These are phyloP conservation scores for Bondarzewia mesenterica DNA, from an alignment of 1,284 basidiomycete species.

Conservation along the genomic window DNA sequence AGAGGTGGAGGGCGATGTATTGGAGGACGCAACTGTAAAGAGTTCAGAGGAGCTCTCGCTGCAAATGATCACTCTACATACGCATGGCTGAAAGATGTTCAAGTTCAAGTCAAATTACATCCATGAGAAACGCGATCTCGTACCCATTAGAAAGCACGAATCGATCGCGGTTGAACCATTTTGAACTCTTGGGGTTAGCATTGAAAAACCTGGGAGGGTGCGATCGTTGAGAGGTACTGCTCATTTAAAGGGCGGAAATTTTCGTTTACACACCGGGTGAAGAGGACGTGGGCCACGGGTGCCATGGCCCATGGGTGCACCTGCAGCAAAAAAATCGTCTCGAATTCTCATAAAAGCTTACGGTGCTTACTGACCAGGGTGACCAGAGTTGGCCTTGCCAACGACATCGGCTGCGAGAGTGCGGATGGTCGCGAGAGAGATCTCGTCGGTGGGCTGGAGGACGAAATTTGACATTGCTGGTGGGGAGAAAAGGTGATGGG, in stretches of 20 bases:
- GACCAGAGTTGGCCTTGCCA: constrained; percentile 84
- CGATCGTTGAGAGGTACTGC: no score
- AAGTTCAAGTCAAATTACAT: not conserved
- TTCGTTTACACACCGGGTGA: constrained; percentile 57
- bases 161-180: constrained; percentile 90
- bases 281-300: constrained; percentile 83
- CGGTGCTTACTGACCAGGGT: constrained; percentile 54
- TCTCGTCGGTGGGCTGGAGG: constrained; percentile 40
- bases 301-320: constrained; percentile 93
- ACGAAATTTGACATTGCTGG: constrained; percentile 37
- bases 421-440: constrained; percentile 60
- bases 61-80: constrained; percentile 28
- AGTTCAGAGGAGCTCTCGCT: not conserved
- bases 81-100: constrained; percentile 47
- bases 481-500: constrained; percentile 8
- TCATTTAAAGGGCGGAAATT: no score
- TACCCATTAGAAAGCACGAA: constrained; percentile 84
- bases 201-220: constrained; percentile 83
- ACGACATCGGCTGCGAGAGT: constrained; percentile 68
- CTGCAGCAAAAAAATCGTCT: constrained; percentile 25
- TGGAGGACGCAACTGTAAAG: constrained; percentile 69
- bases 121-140: constrained; percentile 12
- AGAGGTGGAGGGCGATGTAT: constrained; percentile 76
- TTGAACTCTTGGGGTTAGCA: constrained; percentile 80
- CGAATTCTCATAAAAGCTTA: constrained; percentile 9